Conservation (phyloP, 2,329 filamentous ascomycete genomes). For the Reticulascus tulasneorum region DNA sequence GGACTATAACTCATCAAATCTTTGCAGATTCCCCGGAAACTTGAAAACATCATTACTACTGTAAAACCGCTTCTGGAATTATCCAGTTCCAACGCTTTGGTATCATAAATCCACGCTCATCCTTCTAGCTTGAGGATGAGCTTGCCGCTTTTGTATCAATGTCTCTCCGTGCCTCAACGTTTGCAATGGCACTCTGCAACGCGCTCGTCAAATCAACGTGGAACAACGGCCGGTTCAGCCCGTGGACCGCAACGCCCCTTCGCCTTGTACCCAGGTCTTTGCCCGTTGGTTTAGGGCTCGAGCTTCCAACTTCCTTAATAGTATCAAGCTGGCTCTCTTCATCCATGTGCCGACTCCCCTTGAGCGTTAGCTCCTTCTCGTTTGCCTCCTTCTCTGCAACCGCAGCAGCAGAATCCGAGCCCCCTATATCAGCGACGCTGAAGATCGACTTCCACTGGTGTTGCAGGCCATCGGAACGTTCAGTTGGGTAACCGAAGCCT, state of each 20-base stretch:
- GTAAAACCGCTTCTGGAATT: background rate
- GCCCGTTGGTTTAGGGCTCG: constrained; percentile 2
- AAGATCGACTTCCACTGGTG: constrained; percentile 92
- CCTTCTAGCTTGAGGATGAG: constrained; percentile 6
- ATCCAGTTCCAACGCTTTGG: background rate
- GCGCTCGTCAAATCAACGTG: constrained; percentile 90
- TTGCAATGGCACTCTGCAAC: constrained; percentile 79
- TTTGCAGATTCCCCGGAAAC: background rate
- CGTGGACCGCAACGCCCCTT: constrained; percentile 67
- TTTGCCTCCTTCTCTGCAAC: constrained; percentile 62
- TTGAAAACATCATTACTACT: background rate
- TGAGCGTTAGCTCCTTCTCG: constrained; percentile 25
- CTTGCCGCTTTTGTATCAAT: constrained; percentile 6
- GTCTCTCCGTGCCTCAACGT: constrained; percentile 57
- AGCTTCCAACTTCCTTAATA: constrained; percentile 21
- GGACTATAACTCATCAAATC: background rate
- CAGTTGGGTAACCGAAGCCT: constrained; percentile 79
- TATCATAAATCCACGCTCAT: background rate
- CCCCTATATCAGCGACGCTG: constrained; percentile 82
- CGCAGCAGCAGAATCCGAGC: constrained; percentile 64
- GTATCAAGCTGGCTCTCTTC: constrained; percentile 30
- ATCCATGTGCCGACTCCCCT: constrained; percentile 17
- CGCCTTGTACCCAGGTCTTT: constrained; percentile 38
- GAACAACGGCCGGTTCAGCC: constrained; percentile 88
- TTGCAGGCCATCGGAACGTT: constrained; percentile 41